Percentiles rank a stretch among this genome's conserved stretches.
Conservation (phyloP, 129 eudicot genomes). For the Ambrosia artemisiifolia region DNA sequence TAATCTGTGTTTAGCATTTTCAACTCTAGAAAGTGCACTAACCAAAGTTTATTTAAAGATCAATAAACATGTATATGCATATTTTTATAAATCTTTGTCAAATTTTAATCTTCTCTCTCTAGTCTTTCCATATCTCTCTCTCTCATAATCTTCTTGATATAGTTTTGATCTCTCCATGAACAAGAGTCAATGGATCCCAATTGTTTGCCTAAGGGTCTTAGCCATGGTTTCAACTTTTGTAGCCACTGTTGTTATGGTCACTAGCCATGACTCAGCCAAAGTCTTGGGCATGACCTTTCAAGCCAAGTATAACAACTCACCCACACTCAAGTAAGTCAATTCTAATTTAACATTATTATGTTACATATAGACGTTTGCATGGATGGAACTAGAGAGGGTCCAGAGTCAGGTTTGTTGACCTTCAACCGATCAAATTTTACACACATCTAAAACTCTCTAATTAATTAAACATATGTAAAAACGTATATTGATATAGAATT, state of each 20-base stretch:
- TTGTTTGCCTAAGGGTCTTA: slow-evolving; percentile 58
- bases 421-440: too few relatives aligned
- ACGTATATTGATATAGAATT: too few relatives aligned
- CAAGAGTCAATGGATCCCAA: slow-evolving; percentile 44
- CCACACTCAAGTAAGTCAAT: slow-evolving; percentile 67
- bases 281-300: slow-evolving; percentile 70
- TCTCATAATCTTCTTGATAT: slow-evolving; percentile 10
- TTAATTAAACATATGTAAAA: too few relatives aligned
- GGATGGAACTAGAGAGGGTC: too few relatives aligned
- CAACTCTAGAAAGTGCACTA: slow-evolving; percentile 16
- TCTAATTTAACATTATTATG: too few relatives aligned
- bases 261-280: slow-evolving; percentile 63
- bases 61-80: slow-evolving; percentile 13
- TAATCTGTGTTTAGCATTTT: neutral
- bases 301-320: slow-evolving; percentile 74
- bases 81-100: slow-evolving; percentile 20
- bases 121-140: slow-evolving; percentile 6
- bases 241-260: slow-evolving; percentile 61
- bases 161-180: slow-evolving; percentile 31
- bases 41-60: slow-evolving; percentile 25
- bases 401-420: too few relatives aligned
- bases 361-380: too few relatives aligned
- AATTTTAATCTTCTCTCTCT: neutral
- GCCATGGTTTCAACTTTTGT: slow-evolving; percentile 60
- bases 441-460: too few relatives aligned